Evolutionary conservation across 257 asterid genomes (phyloP).

Genomic region (Nemophila menziesii): DNA sequence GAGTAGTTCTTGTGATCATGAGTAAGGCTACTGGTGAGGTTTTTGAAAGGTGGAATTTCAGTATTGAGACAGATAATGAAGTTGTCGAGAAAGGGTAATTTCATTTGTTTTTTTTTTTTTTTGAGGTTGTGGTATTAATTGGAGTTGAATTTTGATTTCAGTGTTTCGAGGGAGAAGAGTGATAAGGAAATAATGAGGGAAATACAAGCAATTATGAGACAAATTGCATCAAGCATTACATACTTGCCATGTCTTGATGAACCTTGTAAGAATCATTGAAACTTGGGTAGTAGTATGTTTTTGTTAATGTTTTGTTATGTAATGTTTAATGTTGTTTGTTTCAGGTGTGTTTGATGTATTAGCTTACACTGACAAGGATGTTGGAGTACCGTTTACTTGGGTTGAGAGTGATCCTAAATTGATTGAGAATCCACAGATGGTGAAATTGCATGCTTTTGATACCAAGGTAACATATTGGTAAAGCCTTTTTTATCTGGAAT

Average conservation of each 20-base stretch:
- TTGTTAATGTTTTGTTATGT: neutral
- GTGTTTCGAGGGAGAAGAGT: conserved; percentile 80
- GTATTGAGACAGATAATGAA: conserved; percentile 68
- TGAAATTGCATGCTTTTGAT: conserved; percentile 83
- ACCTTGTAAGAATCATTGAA: conserved; percentile 49
- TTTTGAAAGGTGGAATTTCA: conserved; percentile 94
- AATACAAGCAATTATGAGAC: conserved; percentile 96
- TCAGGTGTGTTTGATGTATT: conserved; percentile 79
- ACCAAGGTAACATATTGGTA: conserved; percentile 46
- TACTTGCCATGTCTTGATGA: conserved; percentile 95
- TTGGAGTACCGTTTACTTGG: conserved; percentile 81
- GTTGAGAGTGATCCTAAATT: conserved; percentile 93
- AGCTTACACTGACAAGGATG: conserved; percentile 79
- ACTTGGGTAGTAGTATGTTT: too few relatives aligned
- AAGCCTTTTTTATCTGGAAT: too few relatives aligned
- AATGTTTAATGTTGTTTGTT: neutral
- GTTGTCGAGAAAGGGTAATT: conserved; percentile 85
- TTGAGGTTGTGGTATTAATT: neutral
- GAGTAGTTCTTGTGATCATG: conserved; percentile 89
- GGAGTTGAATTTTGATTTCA: conserved; percentile 8
- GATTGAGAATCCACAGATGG: conserved; percentile 91
- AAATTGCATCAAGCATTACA: conserved; percentile 89
- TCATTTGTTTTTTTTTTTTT: neutral
- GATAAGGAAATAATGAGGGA: conserved; percentile 95
- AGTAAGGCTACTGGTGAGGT: conserved; percentile 79